These are phyloP conservation scores for Amaranthus hypochondriacus DNA, from an alignment of 148 eudicot species.

Conservation along the genomic window DNA sequence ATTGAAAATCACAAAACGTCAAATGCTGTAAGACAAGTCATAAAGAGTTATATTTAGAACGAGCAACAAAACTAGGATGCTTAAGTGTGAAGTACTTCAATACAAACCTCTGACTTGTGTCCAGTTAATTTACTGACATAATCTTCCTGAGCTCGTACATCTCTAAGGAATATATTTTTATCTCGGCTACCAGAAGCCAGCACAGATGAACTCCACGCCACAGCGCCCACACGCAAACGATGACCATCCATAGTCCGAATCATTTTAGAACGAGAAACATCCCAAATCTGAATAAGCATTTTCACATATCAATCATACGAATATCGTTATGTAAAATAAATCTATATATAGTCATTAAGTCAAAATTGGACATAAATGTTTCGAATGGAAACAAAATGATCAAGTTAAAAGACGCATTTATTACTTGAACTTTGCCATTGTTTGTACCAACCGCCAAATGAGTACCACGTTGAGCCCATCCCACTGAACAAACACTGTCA, in stretches of 20 bases:
- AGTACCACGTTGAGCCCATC: slow-evolving; percentile 89
- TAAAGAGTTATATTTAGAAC: not conserved
- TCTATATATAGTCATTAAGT: not conserved
- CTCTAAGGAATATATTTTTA: slow-evolving; percentile 78
- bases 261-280: slow-evolving; percentile 74
- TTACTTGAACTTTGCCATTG: slow-evolving; percentile 74
- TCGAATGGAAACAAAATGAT: not conserved
- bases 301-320: slow-evolving; percentile 3
- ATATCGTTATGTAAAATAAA: not conserved
- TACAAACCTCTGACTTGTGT: slow-evolving; percentile 84
- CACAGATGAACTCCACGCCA: slow-evolving; percentile 82
- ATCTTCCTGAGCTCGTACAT: slow-evolving; percentile 71
- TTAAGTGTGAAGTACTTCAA: not conserved
- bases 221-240: slow-evolving; percentile 71
- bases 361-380: not conserved
- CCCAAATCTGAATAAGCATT: slow-evolving; percentile 60
- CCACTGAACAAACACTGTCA: slow-evolving; percentile 86
- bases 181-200: slow-evolving; percentile 86
- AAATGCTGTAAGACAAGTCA: not conserved
- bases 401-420: not conserved
- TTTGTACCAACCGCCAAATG: slow-evolving; percentile 82
- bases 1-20: not conserved
- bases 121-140: slow-evolving; percentile 72
- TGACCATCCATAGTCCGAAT: slow-evolving; percentile 87
- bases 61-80: not conserved